Conservation (phyloP, 225 moss, liverwort and hornwort genomes). For the Polytrichum commune region DNA sequence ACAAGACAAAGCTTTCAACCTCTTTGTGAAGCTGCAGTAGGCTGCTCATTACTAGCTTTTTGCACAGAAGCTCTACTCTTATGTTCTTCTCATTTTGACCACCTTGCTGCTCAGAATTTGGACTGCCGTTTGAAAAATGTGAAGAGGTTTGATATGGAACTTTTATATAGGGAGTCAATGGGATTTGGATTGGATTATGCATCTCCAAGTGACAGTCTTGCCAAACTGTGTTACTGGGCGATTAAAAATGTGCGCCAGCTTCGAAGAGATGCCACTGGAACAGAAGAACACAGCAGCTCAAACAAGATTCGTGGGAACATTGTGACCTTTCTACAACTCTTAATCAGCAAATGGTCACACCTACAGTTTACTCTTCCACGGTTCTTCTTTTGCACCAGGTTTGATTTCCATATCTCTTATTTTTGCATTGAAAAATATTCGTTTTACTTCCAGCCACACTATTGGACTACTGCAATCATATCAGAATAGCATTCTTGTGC, state of each 20-base stretch:
- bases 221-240: constrained; percentile 45
- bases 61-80: constrained; percentile 36
- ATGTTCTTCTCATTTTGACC: constrained; percentile 17
- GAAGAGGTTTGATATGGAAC: constrained; percentile 27
- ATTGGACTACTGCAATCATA: no score
- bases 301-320: constrained; percentile 34
- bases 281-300: constrained; percentile 20
- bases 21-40: constrained; percentile 41
- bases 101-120: constrained; percentile 25
- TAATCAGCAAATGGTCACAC: constrained; percentile 38
- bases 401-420: constrained; percentile 1
- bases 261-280: constrained; percentile 19
- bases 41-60: constrained; percentile 55
- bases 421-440: no score
- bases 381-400: constrained; percentile 64
- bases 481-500: no score
- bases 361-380: constrained; percentile 42
- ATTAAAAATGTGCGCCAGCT: constrained; percentile 33
- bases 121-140: constrained; percentile 38
- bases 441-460: not conserved
- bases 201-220: constrained; percentile 17
- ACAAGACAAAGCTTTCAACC: constrained; percentile 44
- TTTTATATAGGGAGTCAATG: constrained; percentile 22
- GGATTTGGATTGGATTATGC: constrained; percentile 18
- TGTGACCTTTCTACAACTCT: constrained; percentile 32